A percentile compares a stretch with the other conserved stretches of the same genome.
phyloP scores from a whole-genome alignment of 2,329 filamentous ascomycete genomes.

The Blastomyces gilchristii region DNA sequence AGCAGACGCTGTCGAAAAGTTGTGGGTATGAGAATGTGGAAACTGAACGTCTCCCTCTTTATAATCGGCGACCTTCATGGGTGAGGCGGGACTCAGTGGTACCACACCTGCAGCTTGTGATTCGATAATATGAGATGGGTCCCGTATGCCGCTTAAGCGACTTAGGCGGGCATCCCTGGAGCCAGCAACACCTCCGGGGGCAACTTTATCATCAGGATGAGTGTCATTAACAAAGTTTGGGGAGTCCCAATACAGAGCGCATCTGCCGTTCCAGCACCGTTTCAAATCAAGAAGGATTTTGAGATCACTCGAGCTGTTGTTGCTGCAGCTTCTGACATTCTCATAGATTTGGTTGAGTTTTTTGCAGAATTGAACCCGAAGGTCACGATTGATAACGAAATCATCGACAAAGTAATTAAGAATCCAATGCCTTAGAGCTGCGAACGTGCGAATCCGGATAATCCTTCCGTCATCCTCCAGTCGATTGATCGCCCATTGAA shows the following conservation, averaged over 20 bases:
- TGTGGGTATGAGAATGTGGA: slow-evolving; percentile 23
- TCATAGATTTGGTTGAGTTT: slow-evolving; percentile 58
- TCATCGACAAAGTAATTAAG: slow-evolving; percentile 96
- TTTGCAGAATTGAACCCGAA: slow-evolving; percentile 69
- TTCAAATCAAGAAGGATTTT: slow-evolving; percentile 92
- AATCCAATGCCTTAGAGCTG: slow-evolving; percentile 92
- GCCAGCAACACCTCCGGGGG: slow-evolving; percentile 63
- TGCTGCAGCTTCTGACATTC: slow-evolving; percentile 42
- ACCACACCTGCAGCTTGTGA: slow-evolving; percentile 8
- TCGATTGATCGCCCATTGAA: slow-evolving; percentile 76
- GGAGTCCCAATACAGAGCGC: slow-evolving; percentile 78
- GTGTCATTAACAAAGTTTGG: slow-evolving; percentile 54
- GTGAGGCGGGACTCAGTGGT: slow-evolving; percentile 14
- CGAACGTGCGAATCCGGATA: slow-evolving; percentile 91
- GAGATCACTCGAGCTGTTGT: slow-evolving; percentile 52
- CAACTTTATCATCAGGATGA: slow-evolving; percentile 55
- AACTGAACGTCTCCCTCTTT: slow-evolving; percentile 10
- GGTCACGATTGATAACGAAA: slow-evolving; percentile 64
- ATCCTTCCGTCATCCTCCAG: slow-evolving; percentile 79
- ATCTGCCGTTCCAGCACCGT: slow-evolving; percentile 92
- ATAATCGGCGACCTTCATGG: slow-evolving; percentile 16
- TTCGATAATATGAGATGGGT: slow-evolving; percentile 12
- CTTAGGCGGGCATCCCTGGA: slow-evolving; percentile 41
- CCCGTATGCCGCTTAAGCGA: slow-evolving; percentile 29
- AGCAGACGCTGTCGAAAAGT: slow-evolving; percentile 28